These are phyloP conservation scores for Angomonas deanei DNA, from an alignment of 208 protist genomes.

Conservation along the genomic window DNA sequence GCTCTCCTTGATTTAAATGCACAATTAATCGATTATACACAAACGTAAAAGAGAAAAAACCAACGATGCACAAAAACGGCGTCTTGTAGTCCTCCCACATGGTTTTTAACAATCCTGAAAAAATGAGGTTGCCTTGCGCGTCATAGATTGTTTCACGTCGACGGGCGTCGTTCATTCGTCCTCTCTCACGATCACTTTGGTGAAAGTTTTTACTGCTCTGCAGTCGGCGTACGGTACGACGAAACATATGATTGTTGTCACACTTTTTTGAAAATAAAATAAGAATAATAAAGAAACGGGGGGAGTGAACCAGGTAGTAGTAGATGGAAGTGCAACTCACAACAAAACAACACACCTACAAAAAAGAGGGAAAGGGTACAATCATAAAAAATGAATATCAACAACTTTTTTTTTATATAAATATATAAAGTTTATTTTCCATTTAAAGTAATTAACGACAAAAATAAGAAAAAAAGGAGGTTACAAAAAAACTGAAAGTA, in stretches of 20 bases:
- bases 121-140: constrained; percentile 39
- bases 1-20: constrained; percentile 30
- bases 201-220: constrained; percentile 23
- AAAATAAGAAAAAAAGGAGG: constrained; percentile 10
- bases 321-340: too few relatives aligned
- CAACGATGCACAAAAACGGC: constrained; percentile 26
- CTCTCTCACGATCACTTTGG: constrained; percentile 49
- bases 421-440: too few relatives aligned
- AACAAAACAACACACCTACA: too few relatives aligned
- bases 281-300: constrained; percentile 5
- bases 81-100: constrained; percentile 61
- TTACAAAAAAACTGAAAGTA: constrained; percentile 17
- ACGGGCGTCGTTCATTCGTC: constrained; percentile 52
- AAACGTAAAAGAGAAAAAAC: constrained; percentile 20
- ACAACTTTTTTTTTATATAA: too few relatives aligned
- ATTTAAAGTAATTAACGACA: too few relatives aligned
- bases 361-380: too few relatives aligned
- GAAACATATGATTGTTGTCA: constrained; percentile 46
- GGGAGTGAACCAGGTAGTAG: too few relatives aligned
- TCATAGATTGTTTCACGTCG: constrained; percentile 57
- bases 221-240: constrained; percentile 20
- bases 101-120: constrained; percentile 31
- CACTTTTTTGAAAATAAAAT: too few relatives aligned
- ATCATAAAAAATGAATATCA: too few relatives aligned
- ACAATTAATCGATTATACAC: constrained; percentile 52